Percentiles rank a stretch among this genome's conserved stretches.
Conservation (phyloP, 257 asterid genomes). For the Avicennia marina region DNA sequence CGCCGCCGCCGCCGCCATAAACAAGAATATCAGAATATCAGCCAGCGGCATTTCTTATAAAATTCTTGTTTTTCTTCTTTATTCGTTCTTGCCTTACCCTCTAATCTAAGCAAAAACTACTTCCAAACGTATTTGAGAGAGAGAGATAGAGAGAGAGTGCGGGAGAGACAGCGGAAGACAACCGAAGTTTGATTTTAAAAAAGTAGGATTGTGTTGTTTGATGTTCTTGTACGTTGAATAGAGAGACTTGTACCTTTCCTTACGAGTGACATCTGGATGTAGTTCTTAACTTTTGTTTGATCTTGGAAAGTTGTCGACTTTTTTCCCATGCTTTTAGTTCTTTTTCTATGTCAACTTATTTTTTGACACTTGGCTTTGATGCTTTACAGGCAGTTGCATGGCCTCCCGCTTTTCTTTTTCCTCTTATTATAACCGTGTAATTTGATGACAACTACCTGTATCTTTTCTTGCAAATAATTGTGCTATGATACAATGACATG, state of each 20-base stretch:
- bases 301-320: no score
- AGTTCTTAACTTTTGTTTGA: not conserved
- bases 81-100: slow-evolving; percentile 14
- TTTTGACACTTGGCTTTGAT: no score
- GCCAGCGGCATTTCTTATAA: slow-evolving; percentile 34
- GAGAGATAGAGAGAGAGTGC: slow-evolving; percentile 13
- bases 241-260: slow-evolving; percentile 7
- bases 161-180: slow-evolving; percentile 15
- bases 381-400: no score
- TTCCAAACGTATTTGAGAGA: not conserved
- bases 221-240: slow-evolving; percentile 8
- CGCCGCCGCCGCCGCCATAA: slow-evolving; percentile 25
- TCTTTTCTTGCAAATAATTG: no score
- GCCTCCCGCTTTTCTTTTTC: no score
- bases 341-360: not conserved
- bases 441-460: no score
- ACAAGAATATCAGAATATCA: slow-evolving; percentile 21
- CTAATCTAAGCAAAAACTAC: slow-evolving; percentile 22
- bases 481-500: no score
- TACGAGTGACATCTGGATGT: not conserved
- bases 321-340: not conserved
- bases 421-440: no score
- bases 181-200: slow-evolving; percentile 30
- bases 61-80: not conserved
- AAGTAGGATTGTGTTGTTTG: slow-evolving; percentile 10